Percentiles rank a stretch among this genome's conserved stretches.
phyloP scores from a whole-genome alignment of 23 red algal species.

The Cyanidioschyzon merolae region DNA sequence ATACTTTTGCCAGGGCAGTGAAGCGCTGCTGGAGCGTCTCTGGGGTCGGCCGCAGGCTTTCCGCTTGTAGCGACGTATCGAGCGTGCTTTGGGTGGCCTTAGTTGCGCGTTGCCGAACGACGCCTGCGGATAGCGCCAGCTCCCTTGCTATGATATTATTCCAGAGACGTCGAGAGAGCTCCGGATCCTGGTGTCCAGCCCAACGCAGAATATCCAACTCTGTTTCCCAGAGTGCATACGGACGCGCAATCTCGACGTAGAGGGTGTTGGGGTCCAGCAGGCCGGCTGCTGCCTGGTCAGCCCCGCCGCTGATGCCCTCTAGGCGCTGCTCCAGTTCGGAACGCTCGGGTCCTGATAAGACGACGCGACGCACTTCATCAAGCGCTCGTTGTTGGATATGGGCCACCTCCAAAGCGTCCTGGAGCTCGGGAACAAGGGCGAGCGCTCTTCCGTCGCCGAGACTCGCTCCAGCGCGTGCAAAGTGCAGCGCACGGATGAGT shows the following conservation, averaged over 20 bases:
- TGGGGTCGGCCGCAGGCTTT: not conserved
- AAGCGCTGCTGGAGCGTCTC: constrained; percentile 21
- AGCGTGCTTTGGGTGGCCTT: not conserved
- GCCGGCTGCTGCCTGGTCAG: not conserved
- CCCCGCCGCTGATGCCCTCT: not conserved
- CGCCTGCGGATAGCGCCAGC: constrained; percentile 7
- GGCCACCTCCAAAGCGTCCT: constrained; percentile 68
- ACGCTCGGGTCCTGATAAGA: not conserved
- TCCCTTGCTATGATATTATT: constrained; percentile 39
- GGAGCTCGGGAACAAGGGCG: constrained; percentile 40
- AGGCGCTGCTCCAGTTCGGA: constrained; percentile 17
- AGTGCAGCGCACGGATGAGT: constrained; percentile 59
- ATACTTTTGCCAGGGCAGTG: constrained; percentile 25
- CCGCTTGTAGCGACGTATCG: not conserved
- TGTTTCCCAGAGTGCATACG: constrained; percentile 54
- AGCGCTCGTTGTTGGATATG: constrained; percentile 51
- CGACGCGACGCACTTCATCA: constrained; percentile 43
- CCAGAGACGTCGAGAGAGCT: constrained; percentile 43
- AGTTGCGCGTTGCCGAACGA: not conserved
- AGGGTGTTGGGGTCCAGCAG: constrained; percentile 54
- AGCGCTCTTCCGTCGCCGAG: constrained; percentile 43
- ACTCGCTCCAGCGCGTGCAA: constrained; percentile 40
- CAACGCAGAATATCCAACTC: constrained; percentile 51
- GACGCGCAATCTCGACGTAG: constrained; percentile 53
- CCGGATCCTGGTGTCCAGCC: constrained; percentile 49